Percentiles rank a stretch among this genome's conserved stretches.
Conservation (phyloP, 129 eudicot species). For the Escallonia rubra region DNA sequence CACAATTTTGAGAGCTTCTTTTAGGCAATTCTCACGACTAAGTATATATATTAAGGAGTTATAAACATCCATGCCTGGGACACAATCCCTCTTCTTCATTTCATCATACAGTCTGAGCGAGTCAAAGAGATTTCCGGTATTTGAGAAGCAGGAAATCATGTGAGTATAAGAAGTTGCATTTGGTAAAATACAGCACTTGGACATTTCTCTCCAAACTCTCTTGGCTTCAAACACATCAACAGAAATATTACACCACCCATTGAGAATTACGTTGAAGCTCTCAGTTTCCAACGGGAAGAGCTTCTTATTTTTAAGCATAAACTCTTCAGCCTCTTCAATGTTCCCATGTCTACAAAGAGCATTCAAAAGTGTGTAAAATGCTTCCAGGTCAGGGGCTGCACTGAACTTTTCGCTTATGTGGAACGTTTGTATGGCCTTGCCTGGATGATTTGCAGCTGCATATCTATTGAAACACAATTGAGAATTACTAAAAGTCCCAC, state of each 20-base stretch:
- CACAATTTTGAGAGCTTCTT: constrained; percentile 62
- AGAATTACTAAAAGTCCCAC: not conserved
- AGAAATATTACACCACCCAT: constrained; percentile 69
- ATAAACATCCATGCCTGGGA: constrained; percentile 61
- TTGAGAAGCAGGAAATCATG: constrained; percentile 85
- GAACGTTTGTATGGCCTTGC: constrained; percentile 74
- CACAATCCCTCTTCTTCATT: constrained; percentile 81
- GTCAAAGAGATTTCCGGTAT: constrained; percentile 70
- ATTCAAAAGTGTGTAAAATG: constrained; percentile 53
- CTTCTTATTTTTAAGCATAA: constrained; percentile 65
- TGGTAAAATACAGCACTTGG: constrained; percentile 59
- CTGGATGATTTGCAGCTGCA: constrained; percentile 59
- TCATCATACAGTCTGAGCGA: constrained; percentile 83
- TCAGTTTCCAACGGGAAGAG: constrained; percentile 77
- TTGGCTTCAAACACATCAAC: constrained; percentile 68
- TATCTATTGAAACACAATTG: constrained; percentile 41
- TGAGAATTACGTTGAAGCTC: constrained; percentile 82
- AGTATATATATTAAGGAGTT: constrained; percentile 69
- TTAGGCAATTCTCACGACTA: constrained; percentile 57
- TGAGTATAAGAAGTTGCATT: constrained; percentile 59
- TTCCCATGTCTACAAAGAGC: constrained; percentile 67
- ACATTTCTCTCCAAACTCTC: constrained; percentile 96
- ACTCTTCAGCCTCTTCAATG: constrained; percentile 93
- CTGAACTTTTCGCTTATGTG: constrained; percentile 68
- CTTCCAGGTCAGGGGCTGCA: constrained; percentile 53